Conservation (phyloP, 139 green algal genomes). For the Raphidocelis subcapitata region DNA sequence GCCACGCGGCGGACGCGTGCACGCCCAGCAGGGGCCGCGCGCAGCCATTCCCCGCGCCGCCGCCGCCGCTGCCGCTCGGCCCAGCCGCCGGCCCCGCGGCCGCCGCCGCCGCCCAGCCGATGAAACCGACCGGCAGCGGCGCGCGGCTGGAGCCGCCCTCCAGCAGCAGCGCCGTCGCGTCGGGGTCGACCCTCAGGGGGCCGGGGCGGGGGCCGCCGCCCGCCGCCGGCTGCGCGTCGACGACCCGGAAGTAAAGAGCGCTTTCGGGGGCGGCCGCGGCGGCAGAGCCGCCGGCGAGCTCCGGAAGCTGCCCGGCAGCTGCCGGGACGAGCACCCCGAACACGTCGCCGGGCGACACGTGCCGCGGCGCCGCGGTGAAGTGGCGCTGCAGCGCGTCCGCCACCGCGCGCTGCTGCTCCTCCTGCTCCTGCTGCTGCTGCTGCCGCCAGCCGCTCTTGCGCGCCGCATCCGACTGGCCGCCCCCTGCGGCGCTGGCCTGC, state of each 20-base stretch:
- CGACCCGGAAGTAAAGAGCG: constrained; percentile 7
- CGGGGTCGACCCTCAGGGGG: constrained; percentile 25
- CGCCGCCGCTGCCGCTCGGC: not conserved
- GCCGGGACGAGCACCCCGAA: constrained; percentile 6
- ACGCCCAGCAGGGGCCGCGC: constrained; percentile 34
- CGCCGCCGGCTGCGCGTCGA: not conserved
- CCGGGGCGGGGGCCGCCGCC: not conserved
- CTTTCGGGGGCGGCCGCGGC: not conserved
- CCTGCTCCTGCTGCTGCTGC: not conserved
- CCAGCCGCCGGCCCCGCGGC: not conserved
- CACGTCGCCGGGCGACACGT: constrained; percentile 5
- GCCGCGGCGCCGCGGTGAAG: not conserved
- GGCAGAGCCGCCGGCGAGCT: not conserved
- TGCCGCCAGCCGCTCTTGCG: not conserved
- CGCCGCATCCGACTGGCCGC: not conserved
- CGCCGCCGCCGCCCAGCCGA: constrained; percentile 22
- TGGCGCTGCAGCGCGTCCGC: constrained; percentile 19
- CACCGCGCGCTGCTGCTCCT: not conserved
- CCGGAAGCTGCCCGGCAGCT: not conserved
- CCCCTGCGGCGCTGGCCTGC: not conserved
- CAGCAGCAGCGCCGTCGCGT: constrained; percentile 17
- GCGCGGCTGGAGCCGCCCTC: constrained; percentile 9
- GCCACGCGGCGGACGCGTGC: constrained; percentile 29
- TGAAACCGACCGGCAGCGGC: constrained; percentile 22
- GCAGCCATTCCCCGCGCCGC: too few species aligned